Percentiles rank a stretch among this genome's conserved stretches.
phyloP scores from a whole-genome alignment of 2,329 filamentous ascomycete species.

The Hymenoscyphus repandus region DNA sequence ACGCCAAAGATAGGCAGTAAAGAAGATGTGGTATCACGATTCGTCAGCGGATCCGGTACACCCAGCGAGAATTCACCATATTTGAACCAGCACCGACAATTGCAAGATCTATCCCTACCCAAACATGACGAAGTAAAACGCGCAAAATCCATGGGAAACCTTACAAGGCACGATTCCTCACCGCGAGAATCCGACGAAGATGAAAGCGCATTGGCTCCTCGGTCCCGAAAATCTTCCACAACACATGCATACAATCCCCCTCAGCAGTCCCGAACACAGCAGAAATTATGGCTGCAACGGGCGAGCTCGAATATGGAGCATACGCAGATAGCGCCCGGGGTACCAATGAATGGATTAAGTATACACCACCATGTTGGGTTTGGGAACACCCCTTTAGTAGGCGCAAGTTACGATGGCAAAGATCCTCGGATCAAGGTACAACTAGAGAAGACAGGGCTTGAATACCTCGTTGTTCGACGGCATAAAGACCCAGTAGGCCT shows the following conservation, averaged over 20 bases:
- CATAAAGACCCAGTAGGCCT: slow-evolving; percentile 67
- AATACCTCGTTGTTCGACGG: slow-evolving; percentile 68
- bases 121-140: slow-evolving; percentile 24
- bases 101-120: slow-evolving; percentile 8
- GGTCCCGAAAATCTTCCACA: slow-evolving; percentile 27
- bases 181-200: slow-evolving; percentile 32
- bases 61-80: slow-evolving; percentile 43
- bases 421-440: slow-evolving; percentile 61
- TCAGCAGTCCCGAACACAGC: slow-evolving; percentile 62
- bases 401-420: slow-evolving; percentile 50
- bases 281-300: slow-evolving; percentile 70
- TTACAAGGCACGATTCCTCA: slow-evolving; percentile 17
- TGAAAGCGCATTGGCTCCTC: slow-evolving; percentile 41
- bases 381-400: slow-evolving; percentile 29
- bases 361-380: slow-evolving; percentile 20
- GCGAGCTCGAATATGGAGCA: slow-evolving; percentile 69
- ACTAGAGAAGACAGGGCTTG: slow-evolving; percentile 64
- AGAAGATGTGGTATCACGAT: slow-evolving; percentile 52
- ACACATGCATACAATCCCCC: slow-evolving; percentile 23
- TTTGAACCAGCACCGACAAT: slow-evolving; percentile 38
- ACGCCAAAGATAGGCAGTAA: slow-evolving; percentile 25
- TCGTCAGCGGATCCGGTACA: slow-evolving; percentile 48
- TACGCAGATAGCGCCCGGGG: slow-evolving; percentile 41
- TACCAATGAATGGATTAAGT: slow-evolving; percentile 30
- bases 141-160: slow-evolving; percentile 29